Conservation (phyloP, 140 eudicot species). For the Eryngium alpinum region DNA sequence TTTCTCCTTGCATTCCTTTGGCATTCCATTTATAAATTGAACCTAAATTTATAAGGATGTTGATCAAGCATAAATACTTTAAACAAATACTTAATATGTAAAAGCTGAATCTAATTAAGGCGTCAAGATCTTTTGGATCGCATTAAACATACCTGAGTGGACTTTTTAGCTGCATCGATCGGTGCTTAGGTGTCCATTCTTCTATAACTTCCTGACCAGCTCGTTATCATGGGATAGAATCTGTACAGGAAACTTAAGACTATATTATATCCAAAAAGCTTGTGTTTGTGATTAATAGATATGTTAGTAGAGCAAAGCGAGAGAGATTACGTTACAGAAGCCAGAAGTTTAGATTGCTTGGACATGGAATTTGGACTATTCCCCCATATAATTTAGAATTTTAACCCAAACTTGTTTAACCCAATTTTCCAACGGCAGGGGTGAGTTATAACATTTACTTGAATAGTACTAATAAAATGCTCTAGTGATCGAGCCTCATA, state of each 20-base stretch:
- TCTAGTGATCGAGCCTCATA: too few species aligned
- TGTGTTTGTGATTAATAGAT: neutral
- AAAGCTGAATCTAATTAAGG: neutral
- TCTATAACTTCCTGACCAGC: conserved; percentile 86
- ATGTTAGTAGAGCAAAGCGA: neutral
- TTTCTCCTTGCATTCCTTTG: conserved; percentile 58
- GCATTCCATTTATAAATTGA: conserved; percentile 71
- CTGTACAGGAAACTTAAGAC: conserved; percentile 17
- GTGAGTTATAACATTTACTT: neutral
- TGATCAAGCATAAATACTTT: neutral
- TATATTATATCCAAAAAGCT: neutral
- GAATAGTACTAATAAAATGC: too few species aligned
- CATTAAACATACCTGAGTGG: conserved; percentile 43
- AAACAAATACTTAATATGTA: neutral
- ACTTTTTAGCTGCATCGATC: conserved; percentile 71
- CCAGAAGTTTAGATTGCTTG: conserved; percentile 61
- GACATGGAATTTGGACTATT: conserved; percentile 32
- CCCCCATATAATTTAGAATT: conserved; percentile 35
- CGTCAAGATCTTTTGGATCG: neutral
- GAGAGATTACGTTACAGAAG: conserved; percentile 50
- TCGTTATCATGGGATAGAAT: conserved; percentile 61
- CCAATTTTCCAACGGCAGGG: neutral
- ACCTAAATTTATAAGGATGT: conserved; percentile 26
- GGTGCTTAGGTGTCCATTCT: conserved; percentile 87
- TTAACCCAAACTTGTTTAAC: neutral